phyloP scores from a whole-genome alignment of 495 filamentous ascomycete genomes.

The Lichenothelia convexa region DNA sequence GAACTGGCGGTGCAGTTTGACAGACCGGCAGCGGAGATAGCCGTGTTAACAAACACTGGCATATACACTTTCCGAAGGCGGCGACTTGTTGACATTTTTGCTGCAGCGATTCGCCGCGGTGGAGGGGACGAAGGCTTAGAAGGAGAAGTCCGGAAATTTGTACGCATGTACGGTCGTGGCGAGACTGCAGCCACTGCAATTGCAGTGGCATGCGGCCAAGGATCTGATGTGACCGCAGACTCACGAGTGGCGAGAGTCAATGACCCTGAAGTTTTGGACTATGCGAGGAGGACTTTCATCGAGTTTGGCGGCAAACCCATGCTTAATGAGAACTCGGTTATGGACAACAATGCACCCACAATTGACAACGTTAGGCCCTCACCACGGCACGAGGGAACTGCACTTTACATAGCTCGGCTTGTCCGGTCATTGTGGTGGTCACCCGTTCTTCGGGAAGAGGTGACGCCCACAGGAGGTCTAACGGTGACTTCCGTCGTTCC shows the following conservation, averaged over 20 bases:
- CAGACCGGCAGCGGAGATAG: conserved; percentile 57
- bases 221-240: conserved; percentile 54
- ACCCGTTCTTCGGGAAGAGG: conserved; percentile 35
- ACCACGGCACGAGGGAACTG: conserved; percentile 70
- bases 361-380: conserved; percentile 75
- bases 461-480: conserved; percentile 37
- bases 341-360: conserved; percentile 39
- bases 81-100: conserved; percentile 84
- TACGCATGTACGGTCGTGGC: conserved; percentile 59
- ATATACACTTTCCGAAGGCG: conserved; percentile 68
- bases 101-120: conserved; percentile 52
- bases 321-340: conserved; percentile 48
- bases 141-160: conserved; percentile 62
- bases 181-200: conserved; percentile 82
- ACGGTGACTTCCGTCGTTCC: conserved; percentile 33
- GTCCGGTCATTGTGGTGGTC: conserved; percentile 74
- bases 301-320: conserved; percentile 72
- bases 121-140: conserved; percentile 63
- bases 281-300: conserved; percentile 71
- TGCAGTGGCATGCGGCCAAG: conserved; percentile 91
- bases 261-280: conserved; percentile 68
- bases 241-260: conserved; percentile 46
- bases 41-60: conserved; percentile 76
- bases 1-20: conserved; percentile 92
- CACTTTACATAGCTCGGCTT: conserved; percentile 70